phyloP scores from a whole-genome alignment of 768 basidiomycete species.

The Mycena galericulata region DNA sequence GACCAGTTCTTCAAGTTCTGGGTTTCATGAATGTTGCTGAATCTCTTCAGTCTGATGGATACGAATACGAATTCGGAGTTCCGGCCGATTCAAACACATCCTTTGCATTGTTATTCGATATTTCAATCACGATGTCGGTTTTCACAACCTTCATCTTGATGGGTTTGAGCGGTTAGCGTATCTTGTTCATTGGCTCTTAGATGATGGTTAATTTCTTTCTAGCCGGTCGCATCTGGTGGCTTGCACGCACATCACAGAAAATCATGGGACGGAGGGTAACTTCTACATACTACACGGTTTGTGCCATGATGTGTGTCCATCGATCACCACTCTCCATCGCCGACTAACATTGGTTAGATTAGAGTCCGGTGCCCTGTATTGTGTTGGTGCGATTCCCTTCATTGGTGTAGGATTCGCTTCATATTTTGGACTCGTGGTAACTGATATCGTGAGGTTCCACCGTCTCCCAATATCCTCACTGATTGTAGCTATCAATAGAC shows the following conservation, averaged over 20 bases:
- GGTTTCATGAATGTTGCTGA: not conserved
- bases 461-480: not conserved
- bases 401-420: not conserved
- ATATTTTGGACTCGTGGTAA: not conserved
- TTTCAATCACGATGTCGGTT: conserved; percentile 12
- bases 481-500: not conserved
- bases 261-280: not conserved
- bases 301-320: conserved; percentile 15
- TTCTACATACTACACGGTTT: conserved; percentile 6
- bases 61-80: conserved; percentile 4
- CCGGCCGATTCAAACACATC: not conserved
- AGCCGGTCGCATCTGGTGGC: conserved; percentile 22
- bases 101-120: not conserved
- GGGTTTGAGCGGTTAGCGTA: conserved; percentile 5
- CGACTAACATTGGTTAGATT: conserved; percentile 9
- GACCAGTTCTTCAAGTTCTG: not conserved
- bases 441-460: not conserved
- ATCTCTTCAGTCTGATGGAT: no score
- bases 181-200: not conserved
- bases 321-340: not conserved
- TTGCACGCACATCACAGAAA: not conserved
- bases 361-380: conserved; percentile 16
- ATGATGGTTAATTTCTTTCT: conserved; percentile 2
- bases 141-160: conserved; percentile 11
- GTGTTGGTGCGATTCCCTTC: conserved; percentile 2